Evolutionary conservation across 805 yeast species (phyloP), one percentile per base, ranked within the genome.

Genomic region (Lipomyces sp.): DNA sequence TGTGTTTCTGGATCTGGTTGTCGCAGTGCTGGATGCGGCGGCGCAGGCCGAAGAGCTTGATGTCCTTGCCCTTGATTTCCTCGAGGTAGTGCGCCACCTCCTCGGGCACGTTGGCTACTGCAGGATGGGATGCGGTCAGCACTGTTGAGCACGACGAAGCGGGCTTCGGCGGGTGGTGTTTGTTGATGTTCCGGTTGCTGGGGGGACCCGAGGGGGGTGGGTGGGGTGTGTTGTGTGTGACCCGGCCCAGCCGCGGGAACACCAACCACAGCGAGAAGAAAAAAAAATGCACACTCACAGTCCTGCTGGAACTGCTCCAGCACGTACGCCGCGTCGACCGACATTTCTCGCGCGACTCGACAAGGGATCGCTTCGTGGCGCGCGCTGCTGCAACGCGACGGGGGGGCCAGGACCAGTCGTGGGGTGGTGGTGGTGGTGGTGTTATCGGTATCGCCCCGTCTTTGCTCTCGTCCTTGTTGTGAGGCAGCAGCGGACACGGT

Each of bases 301-400:
- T 70, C 73, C 29, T 71, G 68, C 3, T 83, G 78, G 51, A 83
- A 82, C 60, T 83, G 86, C 58, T 84, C 91, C 34, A 84, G 67
- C 6, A 82, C 77, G 0, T 93, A 79, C n/a, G 96, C 89, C 2
- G 97, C 90, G 69, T 90, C 98, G 95, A 87, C 43, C 38, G 58
- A 53, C 58, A 53, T 53, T 10, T n/a, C n/a, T n/a, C n/a, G n/a
- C n/a, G n/a, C n/a, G n/a, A n/a, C n/a, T n/a, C n/a, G n/a, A n/a
- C n/a, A n/a, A n/a, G n/a, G n/a, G n/a, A n/a, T n/a, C n/a, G n/a
- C n/a, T n/a, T n/a, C n/a, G n/a, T n/a, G n/a, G n/a, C n/a, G n/a
- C n/a, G n/a, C n/a, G n/a, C n/a, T n/a, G n/a, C n/a, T n/a, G n/a
- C n/a, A n/a, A n/a, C n/a, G n/a, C n/a, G n/a, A n/a, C n/a, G n/a